Evolutionary conservation across 1,139 yeast genomes (phyloP), one percentile per base, ranked within the genome.

Genomic region (Geotrichum klebahnii): DNA sequence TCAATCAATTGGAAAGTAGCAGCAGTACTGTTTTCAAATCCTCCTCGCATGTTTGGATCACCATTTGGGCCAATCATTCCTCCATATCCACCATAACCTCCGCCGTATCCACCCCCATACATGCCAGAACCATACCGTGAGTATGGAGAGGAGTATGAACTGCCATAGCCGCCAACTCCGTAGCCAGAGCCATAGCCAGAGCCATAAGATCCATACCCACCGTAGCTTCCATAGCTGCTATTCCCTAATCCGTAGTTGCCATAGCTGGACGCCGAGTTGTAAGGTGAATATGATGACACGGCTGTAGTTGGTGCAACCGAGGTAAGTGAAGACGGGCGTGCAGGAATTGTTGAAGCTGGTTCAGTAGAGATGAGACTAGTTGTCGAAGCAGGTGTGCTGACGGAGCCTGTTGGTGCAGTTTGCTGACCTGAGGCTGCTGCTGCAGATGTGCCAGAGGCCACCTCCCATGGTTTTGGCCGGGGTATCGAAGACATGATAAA

Each of bases 1-100:
- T 92, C 97, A 48, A 92, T 86, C 55, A 92, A 77, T 67, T 89
- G 97, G 66, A 92, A 92, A 0, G 97, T 88, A 1, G 96, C 96
- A 63, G 87, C 92, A 1, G 97, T 87, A 39, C 71, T 64, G 48
- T 63, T 62, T 48, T 71, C 72, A 31, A 71, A 48, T 2, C 67
- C 62, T 48, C 20, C 55, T 54, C 36, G 53, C 51, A 29, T 53
- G 48, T 41, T 50, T 51, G 28, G 58, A 50, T 19, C 57, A 54
- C 37, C 43, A 47, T 56, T 36, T 52, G 55, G 44, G 50, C 57
- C 61, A 62, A 58, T 32, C 46, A 34, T 34, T 10, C 38, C 44
- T 16, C 64, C 66, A 24, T 55, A 56, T 14, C 52, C 56, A 8
- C 66, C 65, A 17, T 62, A 61, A 43, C 56, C 57, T 9, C 49